phyloP scores from a whole-genome alignment of 257 asterid species.

The Rauvolfia tetraphylla region DNA sequence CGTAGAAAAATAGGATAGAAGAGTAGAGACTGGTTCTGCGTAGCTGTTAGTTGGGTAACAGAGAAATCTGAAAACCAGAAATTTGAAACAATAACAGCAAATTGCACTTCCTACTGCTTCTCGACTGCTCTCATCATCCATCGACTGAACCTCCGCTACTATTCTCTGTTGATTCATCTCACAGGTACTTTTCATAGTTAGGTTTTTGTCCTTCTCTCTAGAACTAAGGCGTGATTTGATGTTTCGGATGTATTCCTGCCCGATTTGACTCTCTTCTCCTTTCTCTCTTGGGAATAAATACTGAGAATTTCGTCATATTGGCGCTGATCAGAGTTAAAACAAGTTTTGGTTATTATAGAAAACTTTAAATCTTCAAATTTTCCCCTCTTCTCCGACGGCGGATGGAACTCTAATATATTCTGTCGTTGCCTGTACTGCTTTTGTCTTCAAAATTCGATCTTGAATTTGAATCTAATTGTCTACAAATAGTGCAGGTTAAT shows the following conservation, averaged over 20 bases:
- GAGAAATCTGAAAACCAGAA: not conserved
- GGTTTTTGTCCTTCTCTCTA: not conserved
- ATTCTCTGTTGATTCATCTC: not conserved
- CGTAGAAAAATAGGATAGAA: too few species aligned
- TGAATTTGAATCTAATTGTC: not conserved
- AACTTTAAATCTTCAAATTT: not conserved
- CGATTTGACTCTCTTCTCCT: not conserved
- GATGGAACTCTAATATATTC: not conserved
- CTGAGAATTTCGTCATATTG: not conserved
- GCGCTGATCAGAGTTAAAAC: not conserved
- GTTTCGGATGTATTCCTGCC: not conserved
- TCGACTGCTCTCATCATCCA: not conserved
- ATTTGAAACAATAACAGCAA: not conserved
- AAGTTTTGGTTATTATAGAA: too few species aligned
- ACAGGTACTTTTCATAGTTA: not conserved
- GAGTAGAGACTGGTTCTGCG: too few species aligned
- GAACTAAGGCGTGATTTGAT: not conserved
- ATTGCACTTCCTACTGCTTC: not conserved
- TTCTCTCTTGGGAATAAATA: not conserved
- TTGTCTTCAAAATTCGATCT: not conserved
- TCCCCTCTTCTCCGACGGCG: not conserved
- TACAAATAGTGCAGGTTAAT: not conserved
- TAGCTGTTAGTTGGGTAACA: too few species aligned
- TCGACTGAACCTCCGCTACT: not conserved
- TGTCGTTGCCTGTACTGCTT: not conserved